phyloP scores from a whole-genome alignment of 768 basidiomycete species.

The Boletus sensibilis region DNA sequence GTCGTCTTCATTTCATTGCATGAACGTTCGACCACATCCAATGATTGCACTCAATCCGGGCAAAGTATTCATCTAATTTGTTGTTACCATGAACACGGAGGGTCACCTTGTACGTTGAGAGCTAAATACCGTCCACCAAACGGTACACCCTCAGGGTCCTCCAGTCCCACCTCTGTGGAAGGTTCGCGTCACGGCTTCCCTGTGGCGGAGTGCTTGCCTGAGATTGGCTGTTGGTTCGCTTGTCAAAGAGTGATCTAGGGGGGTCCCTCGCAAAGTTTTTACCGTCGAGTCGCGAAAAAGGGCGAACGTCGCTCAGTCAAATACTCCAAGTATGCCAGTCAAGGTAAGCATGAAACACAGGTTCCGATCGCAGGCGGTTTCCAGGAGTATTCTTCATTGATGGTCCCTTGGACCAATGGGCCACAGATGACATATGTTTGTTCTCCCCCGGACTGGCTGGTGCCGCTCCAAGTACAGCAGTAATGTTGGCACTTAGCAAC shows the following conservation, averaged over 20 bases:
- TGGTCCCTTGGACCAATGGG: no score
- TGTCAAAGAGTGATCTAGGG: slow-evolving; percentile 4
- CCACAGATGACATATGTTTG: no score
- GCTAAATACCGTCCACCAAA: not conserved
- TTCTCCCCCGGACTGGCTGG: no score
- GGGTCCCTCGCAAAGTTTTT: not conserved
- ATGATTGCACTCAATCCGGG: not conserved
- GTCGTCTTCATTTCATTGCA: slow-evolving; percentile 4
- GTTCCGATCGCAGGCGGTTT: slow-evolving; percentile 7
- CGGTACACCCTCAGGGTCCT: not conserved
- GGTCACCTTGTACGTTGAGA: not conserved
- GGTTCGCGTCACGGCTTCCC: slow-evolving; percentile 13
- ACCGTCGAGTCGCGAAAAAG: not conserved
- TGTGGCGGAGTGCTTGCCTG: slow-evolving; percentile 3
- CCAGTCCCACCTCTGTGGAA: not conserved
- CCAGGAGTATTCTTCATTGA: slow-evolving; percentile 3
- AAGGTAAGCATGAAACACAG: slow-evolving; percentile 3
- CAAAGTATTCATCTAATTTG: not conserved
- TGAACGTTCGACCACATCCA: not conserved
- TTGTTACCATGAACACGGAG: not conserved
- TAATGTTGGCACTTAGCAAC: not conserved
- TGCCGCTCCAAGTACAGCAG: no score
- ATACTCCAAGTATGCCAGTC: not conserved
- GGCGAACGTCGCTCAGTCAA: not conserved
- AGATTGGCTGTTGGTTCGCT: slow-evolving; percentile 13